Evolutionary conservation across 495 filamentous ascomycete species (phyloP), one percentile per base, ranked within the genome.

Genomic region (Aspergillus cristatus): DNA sequence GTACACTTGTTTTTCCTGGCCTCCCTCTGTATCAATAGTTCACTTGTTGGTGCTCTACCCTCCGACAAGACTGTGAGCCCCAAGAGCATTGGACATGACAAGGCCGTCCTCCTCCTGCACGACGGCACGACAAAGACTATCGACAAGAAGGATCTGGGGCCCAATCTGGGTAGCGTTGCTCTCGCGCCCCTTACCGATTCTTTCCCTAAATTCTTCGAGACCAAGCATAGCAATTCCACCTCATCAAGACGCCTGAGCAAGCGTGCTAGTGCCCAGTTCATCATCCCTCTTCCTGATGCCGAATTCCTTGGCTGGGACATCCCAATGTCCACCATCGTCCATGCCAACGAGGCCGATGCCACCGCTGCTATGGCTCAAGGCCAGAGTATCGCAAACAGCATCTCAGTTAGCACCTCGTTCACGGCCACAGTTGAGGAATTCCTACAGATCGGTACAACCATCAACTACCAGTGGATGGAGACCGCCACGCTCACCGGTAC

Each of bases 291-390:
- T 4, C 39, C 44, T 7, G 44, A 47, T 17, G 22, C 25, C 13
- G 44, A 47, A 34, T 47, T 47, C 25, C 44, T 47, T 31, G 44
- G 44, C 35, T 47, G 44, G 44, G 44, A 47, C 25, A 39, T 42
- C 17, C 18, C 39, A 18, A 47, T 47, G 44, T 47, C 44, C 10
- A 34, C 39, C 35, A 25, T 47, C 25, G 28, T 32, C 3, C 44
- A 47, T 24, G 44, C 44, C 35, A 47, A 47, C 32, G 35, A 34
- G 30, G 44, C 44, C 31, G 39, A 35, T 16, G 44, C 40, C 18
- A 47, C 39, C 17, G 32, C 36, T 2, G 32, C 44, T 28, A 47
- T 47, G 14, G 26, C 32, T 3, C 6, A 32, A 1, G 44, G 44
- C 8, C 35, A 42, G 14, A 39, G 6, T 6, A 35, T 47, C 32